Percentiles rank a stretch among this genome's conserved stretches.
phyloP scores from a whole-genome alignment of 768 basidiomycete genomes.

The Mycena amicta region DNA sequence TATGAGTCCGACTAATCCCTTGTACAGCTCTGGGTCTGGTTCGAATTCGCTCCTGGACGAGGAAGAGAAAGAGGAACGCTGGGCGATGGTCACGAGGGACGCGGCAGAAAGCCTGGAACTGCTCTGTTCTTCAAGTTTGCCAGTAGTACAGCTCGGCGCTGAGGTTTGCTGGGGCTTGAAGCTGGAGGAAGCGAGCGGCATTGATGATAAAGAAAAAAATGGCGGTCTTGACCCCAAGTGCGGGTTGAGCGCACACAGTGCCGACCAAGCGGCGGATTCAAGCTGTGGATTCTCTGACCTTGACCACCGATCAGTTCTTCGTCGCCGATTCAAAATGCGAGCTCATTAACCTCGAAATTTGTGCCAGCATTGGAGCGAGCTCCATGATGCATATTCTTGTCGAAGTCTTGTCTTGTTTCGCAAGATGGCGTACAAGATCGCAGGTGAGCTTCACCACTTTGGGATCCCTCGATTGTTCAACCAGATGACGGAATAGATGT shows the following conservation, averaged over 20 bases:
- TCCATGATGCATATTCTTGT: neutral
- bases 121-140: neutral
- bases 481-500: neutral
- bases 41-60: neutral
- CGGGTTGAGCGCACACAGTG: neutral
- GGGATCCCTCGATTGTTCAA: neutral
- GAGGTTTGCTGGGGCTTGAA: neutral
- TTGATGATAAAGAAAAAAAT: neutral
- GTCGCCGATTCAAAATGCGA: too few species aligned
- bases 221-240: neutral
- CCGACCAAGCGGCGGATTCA: too few species aligned
- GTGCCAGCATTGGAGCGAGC: neutral
- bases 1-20: too few species aligned
- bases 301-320: too few species aligned
- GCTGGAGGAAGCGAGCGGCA: neutral
- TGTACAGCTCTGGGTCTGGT: neutral
- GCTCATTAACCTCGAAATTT: too few species aligned
- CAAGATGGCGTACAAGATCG: neutral
- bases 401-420: neutral
- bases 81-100: neutral
- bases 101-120: neutral
- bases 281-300: neutral
- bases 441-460: neutral
- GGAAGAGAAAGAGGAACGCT: neutral
- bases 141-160: neutral